Evolutionary conservation across 164 flowering plant species (phyloP).

Genomic region (Dillenia turbinata): DNA sequence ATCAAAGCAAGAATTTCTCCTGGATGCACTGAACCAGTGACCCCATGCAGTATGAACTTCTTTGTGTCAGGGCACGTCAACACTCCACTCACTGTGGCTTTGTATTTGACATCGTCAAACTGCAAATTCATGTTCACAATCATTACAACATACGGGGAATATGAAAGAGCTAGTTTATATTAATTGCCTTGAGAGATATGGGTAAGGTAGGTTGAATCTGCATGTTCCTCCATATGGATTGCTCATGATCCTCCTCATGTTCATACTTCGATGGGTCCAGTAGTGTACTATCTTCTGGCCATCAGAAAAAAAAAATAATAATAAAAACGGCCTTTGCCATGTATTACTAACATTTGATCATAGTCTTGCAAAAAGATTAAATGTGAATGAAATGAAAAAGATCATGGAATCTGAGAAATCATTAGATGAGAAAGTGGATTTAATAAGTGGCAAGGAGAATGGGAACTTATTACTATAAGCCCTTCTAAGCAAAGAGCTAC

Average conservation of each 20-base stretch:
- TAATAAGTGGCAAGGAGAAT: constrained; percentile 1
- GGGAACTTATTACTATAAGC: neutral
- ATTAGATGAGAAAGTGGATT: constrained; percentile 5
- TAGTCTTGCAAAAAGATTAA: too few species aligned
- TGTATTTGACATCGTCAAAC: constrained; percentile 29
- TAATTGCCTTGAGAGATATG: constrained; percentile 22
- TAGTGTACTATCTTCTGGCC: neutral
- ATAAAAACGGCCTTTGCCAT: neutral
- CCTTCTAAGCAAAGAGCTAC: constrained; percentile 3
- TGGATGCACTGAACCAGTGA: constrained; percentile 27
- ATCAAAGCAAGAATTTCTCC: constrained; percentile 37
- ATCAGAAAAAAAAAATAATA: neutral
- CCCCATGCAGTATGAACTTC: constrained; percentile 21
- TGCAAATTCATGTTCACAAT: constrained; percentile 4
- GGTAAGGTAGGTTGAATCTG: constrained; percentile 16
- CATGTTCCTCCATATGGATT: constrained; percentile 5
- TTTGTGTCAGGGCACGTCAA: constrained; percentile 1
- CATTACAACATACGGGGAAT: constrained; percentile 14
- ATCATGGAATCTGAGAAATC: constrained; percentile 1
- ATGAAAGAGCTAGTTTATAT: neutral
- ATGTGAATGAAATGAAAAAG: neutral
- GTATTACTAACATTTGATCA: neutral
- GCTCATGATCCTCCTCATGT: constrained; percentile 9
- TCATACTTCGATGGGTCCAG: constrained; percentile 1
- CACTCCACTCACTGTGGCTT: constrained; percentile 10